These are phyloP conservation scores for Austroboletus rostrupii DNA, from an alignment of 1,284 basidiomycete species.

Conservation along the genomic window DNA sequence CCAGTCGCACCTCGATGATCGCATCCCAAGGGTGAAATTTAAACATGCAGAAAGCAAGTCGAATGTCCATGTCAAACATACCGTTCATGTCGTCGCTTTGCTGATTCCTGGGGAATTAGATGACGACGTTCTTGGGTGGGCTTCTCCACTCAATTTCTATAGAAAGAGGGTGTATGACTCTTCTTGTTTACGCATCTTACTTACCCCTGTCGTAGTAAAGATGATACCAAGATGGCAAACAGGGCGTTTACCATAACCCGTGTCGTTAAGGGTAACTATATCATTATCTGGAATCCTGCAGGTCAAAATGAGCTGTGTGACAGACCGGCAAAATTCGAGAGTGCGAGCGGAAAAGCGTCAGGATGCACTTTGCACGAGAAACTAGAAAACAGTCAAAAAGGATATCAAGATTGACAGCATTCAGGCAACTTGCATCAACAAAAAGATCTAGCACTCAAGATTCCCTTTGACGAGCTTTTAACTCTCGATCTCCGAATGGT, in stretches of 20 bases:
- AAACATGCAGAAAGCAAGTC: too few species aligned
- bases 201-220: conserved; percentile 28
- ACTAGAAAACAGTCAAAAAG: neutral
- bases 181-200: conserved; percentile 5
- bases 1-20: too few species aligned
- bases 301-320: conserved; percentile 8
- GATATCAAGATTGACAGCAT: neutral
- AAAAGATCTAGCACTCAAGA: neutral
- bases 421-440: conserved; percentile 1
- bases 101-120: too few species aligned
- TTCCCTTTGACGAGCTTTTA: neutral
- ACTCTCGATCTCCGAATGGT: conserved; percentile 4
- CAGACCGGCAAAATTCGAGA: conserved; percentile 25
- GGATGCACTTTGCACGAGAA: conserved; percentile 12
- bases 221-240: conserved; percentile 23
- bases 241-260: conserved; percentile 12
- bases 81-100: too few species aligned
- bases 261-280: conserved; percentile 1
- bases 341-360: conserved; percentile 12
- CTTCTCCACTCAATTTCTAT: too few species aligned
- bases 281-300: neutral
- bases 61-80: too few species aligned
- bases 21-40: too few species aligned
- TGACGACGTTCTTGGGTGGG: too few species aligned
- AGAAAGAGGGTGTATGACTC: too few species aligned